These are phyloP conservation scores for Trematosphaeria pertusa DNA, from an alignment of 2,329 filamentous ascomycete genomes.

Conservation along the genomic window DNA sequence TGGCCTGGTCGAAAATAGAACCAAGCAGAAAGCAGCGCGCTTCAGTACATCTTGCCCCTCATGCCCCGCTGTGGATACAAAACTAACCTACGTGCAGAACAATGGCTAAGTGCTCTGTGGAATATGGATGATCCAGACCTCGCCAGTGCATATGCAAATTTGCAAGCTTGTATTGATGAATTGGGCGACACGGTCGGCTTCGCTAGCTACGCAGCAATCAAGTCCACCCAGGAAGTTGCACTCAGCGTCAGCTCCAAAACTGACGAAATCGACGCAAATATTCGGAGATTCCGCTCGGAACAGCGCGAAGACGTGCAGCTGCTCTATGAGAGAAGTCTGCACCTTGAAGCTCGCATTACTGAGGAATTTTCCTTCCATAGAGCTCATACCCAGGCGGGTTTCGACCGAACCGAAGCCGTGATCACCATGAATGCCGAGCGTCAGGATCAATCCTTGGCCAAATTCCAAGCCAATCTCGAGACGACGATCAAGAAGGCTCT, in stretches of 20 bases:
- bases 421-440: no score
- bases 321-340: conserved; percentile 9
- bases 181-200: conserved; percentile 15
- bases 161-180: conserved; percentile 21
- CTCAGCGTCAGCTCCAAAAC: neutral
- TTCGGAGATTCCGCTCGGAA: conserved; percentile 5
- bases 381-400: no score
- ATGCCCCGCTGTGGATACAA: conserved; percentile 22
- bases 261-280: conserved; percentile 11
- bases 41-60: conserved; percentile 47
- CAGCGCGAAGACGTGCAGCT: conserved; percentile 1
- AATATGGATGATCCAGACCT: conserved; percentile 20
- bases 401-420: no score
- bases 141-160: conserved; percentile 12
- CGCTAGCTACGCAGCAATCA: conserved; percentile 13
- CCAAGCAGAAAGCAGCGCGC: conserved; percentile 26
- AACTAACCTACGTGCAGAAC: conserved; percentile 14
- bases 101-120: conserved; percentile 21
- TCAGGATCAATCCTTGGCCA: no score
- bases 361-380: neutral
- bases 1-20: conserved; percentile 44
- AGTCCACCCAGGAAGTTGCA: conserved; percentile 6
- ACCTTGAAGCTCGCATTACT: conserved; percentile 1
- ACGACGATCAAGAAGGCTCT: no score
- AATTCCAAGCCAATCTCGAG: no score